These are phyloP conservation scores for Epicoccum nigrum DNA, from an alignment of 2,329 filamentous ascomycete species.

Conservation along the genomic window DNA sequence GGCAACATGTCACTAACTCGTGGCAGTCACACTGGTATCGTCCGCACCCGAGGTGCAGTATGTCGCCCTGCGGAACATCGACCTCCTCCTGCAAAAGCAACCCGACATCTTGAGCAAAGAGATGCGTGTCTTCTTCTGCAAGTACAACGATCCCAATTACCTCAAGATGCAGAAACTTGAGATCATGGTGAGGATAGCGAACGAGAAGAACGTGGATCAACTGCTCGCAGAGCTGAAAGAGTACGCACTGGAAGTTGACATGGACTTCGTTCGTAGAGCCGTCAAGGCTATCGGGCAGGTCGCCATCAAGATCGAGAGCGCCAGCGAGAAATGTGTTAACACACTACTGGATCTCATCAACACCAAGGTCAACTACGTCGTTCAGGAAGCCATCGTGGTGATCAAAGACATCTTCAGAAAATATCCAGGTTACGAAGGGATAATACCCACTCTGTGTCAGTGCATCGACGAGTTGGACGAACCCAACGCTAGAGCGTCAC, in stretches of 20 bases:
- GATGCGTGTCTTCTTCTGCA: slow-evolving; percentile 98
- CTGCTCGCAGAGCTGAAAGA: slow-evolving; percentile 93
- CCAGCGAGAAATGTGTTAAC: slow-evolving; percentile 94
- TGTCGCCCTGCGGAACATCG: slow-evolving; percentile 93
- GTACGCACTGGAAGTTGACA: slow-evolving; percentile 96
- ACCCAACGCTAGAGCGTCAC: slow-evolving; percentile 82
- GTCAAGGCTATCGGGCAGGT: slow-evolving; percentile 97
- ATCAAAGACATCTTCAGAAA: slow-evolving; percentile 98
- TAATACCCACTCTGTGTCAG: slow-evolving; percentile 94
- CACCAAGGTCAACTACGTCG: slow-evolving; percentile 98
- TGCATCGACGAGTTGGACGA: slow-evolving; percentile 98
- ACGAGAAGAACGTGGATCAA: slow-evolving; percentile 95
- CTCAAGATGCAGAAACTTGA: slow-evolving; percentile 97
- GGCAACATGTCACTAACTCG: slow-evolving; percentile 29
- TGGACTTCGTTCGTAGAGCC: slow-evolving; percentile 95
- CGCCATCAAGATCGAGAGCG: slow-evolving; percentile 96
- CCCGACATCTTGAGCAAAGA: slow-evolving; percentile 97
- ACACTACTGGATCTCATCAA: slow-evolving; percentile 91
- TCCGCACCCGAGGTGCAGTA: slow-evolving; percentile 98
- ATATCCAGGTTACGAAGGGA: slow-evolving; percentile 96
- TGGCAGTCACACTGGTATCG: slow-evolving; percentile 86
- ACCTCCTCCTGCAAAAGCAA: slow-evolving; percentile 92
- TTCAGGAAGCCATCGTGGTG: slow-evolving; percentile 97
- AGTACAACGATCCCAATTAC: slow-evolving; percentile 98
- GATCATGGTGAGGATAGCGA: slow-evolving; percentile 99